Base-by-base conservation (phyloP, 257 asterid species). In the Nyctanthes arbortristis region DNA sequence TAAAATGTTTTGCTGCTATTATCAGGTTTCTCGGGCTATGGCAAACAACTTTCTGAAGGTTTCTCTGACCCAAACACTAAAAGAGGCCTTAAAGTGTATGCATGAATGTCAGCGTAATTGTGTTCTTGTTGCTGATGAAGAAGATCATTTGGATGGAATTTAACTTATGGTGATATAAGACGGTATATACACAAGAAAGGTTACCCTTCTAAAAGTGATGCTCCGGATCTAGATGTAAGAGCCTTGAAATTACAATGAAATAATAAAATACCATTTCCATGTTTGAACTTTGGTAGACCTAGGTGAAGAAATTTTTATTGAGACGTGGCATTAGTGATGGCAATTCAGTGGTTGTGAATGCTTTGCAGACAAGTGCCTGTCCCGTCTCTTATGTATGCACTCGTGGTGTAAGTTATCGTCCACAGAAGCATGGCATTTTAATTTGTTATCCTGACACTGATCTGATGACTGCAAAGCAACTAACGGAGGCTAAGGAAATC, bases 401-500 rank as follows among this genome's bases (percentile, higher is more conserved):
- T 47, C 87, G 92, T 68, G 96, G 97, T 68, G 85, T 81, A 73
- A 86, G 79, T 69, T 89, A 84, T 78, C 88, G 76, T 55, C 93
- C 96, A 52, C 77, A 85, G 73, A 87, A 85, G 22, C 80, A 93
- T 75, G 93, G 97, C 54, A 88, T 85, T 66, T 78, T 94, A 79
- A 85, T 84, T 43, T 94, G 99, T 79, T 84, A 83, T 73, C 93
- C 97, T 7, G 99, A 88, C 74, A 87, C 90, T 18, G 97, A 94
- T 78, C 76, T 94, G 66, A 80, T 83, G 61, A 94, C 79, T 84
- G 99, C 99, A 0, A 94, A 88, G 80, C 99, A 94, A 78, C 87
- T 94, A 54, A 89, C 91, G 97, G 99, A 91, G 80, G 97, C 97
- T 36, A 94, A 91, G 84, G 97, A 89, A 57, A 85, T 94, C 70